Percentiles rank a stretch among this genome's conserved stretches.
Conservation (phyloP, 163 green algal genomes). For the Chlamydomonas reinhardtii region DNA sequence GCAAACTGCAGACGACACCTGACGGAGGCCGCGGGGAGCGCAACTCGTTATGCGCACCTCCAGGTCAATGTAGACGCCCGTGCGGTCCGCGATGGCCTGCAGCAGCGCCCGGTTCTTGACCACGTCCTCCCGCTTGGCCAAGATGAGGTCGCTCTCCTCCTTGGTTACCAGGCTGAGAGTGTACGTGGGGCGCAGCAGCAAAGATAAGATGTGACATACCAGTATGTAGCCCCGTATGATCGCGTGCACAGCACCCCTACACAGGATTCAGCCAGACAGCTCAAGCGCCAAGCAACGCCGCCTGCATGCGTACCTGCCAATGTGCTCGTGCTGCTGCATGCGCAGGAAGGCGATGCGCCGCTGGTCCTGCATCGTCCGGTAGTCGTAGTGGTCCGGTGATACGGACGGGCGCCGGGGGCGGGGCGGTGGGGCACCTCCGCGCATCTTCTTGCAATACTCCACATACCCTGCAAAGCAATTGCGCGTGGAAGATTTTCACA, state of each 20-base stretch:
- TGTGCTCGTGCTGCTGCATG: constrained; percentile 50
- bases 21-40: too few relatives aligned
- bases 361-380: constrained; percentile 23
- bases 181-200: not conserved
- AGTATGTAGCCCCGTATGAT: too few relatives aligned
- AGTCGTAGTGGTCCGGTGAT: constrained; percentile 18
- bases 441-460: constrained; percentile 53
- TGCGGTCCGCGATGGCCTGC: constrained; percentile 35
- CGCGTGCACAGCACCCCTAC: too few relatives aligned
- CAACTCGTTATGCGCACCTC: too few relatives aligned
- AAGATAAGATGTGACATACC: too few relatives aligned
- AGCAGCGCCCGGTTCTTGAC: constrained; percentile 32
- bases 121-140: constrained; percentile 33
- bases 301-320: constrained; percentile 14
- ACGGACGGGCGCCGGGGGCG: constrained; percentile 7
- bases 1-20: too few relatives aligned
- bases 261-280: too few relatives aligned
- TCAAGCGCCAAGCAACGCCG: too few relatives aligned
- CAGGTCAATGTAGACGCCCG: constrained; percentile 52
- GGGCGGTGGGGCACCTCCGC: constrained; percentile 9
- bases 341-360: constrained; percentile 45
- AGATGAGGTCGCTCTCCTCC: constrained; percentile 28
- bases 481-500: too few relatives aligned
- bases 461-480: constrained; percentile 39
- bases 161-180: constrained; percentile 31